Percentiles rank a stretch among this genome's conserved stretches.
phyloP scores from a whole-genome alignment of 306 rosid genomes.

The Fagus sylvatica region DNA sequence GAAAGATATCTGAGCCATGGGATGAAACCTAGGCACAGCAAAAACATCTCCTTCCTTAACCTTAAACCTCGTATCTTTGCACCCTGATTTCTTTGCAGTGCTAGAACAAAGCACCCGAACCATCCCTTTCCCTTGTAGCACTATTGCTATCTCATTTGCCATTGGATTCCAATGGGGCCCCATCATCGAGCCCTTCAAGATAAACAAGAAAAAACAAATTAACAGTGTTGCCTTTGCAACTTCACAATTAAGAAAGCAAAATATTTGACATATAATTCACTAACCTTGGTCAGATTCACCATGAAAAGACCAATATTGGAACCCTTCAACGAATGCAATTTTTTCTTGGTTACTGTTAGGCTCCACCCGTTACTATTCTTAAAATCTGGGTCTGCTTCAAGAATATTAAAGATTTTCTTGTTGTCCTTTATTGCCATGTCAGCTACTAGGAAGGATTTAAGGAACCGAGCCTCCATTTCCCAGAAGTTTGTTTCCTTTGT shows the following conservation, averaged over 20 bases:
- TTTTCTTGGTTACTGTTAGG: constrained; percentile 55
- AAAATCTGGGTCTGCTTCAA: constrained; percentile 57
- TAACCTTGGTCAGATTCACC: constrained; percentile 75
- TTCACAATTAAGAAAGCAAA: neutral
- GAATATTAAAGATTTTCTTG: constrained; percentile 51
- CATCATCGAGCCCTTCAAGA: constrained; percentile 73
- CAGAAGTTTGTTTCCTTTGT: constrained; percentile 23
- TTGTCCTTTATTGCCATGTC: constrained; percentile 31
- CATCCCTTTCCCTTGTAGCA: constrained; percentile 71
- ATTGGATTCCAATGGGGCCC: constrained; percentile 92
- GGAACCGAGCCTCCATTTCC: constrained; percentile 50
- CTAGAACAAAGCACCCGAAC: constrained; percentile 60
- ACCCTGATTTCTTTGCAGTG: constrained; percentile 28
- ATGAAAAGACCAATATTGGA: constrained; percentile 62
- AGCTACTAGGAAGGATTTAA: constrained; percentile 30
- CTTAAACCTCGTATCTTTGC: constrained; percentile 59
- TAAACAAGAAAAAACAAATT: neutral
- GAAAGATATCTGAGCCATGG: constrained; percentile 92
- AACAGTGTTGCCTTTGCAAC: neutral
- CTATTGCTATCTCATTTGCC: constrained; percentile 70
- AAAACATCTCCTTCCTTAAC: constrained; percentile 75
- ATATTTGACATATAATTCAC: constrained; percentile 2
- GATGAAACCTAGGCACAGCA: constrained; percentile 68
- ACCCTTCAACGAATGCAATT: constrained; percentile 32
- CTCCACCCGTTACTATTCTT: constrained; percentile 69